A percentile compares a stretch with the other conserved stretches of the same genome.
Evolutionary conservation across 2,329 filamentous ascomycete genomes (phyloP).

Genomic region (Trichoderma guizhouense): DNA sequence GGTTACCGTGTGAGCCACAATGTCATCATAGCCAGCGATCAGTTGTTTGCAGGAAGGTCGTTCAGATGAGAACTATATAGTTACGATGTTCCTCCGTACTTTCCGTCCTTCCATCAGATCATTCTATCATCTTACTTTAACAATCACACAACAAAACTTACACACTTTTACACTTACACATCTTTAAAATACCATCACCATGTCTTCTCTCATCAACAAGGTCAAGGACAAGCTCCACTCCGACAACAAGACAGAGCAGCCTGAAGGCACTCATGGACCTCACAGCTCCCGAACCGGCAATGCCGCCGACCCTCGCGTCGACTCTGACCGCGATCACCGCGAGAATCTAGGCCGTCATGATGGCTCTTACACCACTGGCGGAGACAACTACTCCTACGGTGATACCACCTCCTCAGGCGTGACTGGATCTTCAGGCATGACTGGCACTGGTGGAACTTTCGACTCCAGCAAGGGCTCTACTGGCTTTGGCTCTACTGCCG

Average conservation of each 20-base stretch:
- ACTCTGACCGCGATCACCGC: slow-evolving; percentile 32
- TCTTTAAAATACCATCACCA: slow-evolving; percentile 27
- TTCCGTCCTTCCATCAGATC: neutral
- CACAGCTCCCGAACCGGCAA: slow-evolving; percentile 45
- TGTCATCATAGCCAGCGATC: slow-evolving; percentile 14
- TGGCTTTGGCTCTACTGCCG: slow-evolving; percentile 19
- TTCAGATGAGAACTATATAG: neutral
- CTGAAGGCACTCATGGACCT: slow-evolving; percentile 32
- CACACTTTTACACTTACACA: neutral
- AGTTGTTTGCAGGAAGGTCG: neutral
- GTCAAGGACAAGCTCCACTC: slow-evolving; percentile 54
- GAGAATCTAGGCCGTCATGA: slow-evolving; percentile 22
- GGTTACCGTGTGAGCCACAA: slow-evolving; percentile 4
- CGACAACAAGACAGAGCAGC: slow-evolving; percentile 31
- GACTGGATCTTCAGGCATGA: slow-evolving; percentile 29
- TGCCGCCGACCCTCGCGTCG: slow-evolving; percentile 49
- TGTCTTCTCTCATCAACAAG: slow-evolving; percentile 58
- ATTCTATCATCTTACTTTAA: neutral
- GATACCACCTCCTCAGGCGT: slow-evolving; percentile 27
- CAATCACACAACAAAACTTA: neutral
- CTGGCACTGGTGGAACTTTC: slow-evolving; percentile 6
- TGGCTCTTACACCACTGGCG: slow-evolving; percentile 35
- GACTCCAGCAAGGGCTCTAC: slow-evolving; percentile 12
- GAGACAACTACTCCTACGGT: slow-evolving; percentile 38
- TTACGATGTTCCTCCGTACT: neutral